Evolutionary conservation across 129 eudicot species (phyloP).

Genomic region (Flaveria brownii): DNA sequence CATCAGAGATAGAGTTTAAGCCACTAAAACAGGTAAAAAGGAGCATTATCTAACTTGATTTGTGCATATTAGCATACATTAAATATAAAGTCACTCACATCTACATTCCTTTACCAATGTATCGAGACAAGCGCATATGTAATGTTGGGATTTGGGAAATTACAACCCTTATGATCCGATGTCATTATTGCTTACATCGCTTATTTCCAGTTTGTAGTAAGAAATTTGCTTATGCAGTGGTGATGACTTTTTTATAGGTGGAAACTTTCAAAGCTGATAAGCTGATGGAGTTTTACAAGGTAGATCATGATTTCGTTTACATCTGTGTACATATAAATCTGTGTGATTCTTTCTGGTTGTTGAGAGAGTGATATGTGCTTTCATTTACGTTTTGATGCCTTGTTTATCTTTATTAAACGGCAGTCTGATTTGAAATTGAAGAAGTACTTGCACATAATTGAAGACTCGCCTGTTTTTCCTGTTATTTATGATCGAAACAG

Average conservation of each 20-base stretch:
- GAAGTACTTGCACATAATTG: conserved; percentile 89
- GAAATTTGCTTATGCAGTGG: conserved; percentile 25
- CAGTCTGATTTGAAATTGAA: conserved; percentile 95
- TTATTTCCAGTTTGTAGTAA: neutral
- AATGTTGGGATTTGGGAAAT: neutral
- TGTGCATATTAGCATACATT: conserved; percentile 9
- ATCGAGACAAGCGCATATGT: conserved; percentile 10
- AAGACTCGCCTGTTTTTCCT: conserved; percentile 87
- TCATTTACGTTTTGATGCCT: conserved; percentile 6
- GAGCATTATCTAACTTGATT: conserved; percentile 2
- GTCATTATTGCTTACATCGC: conserved; percentile 6
- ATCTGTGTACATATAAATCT: neutral
- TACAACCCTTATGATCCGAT: neutral
- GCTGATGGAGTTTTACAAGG: conserved; percentile 84
- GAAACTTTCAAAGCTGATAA: conserved; percentile 72
- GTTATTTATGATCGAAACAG: conserved; percentile 79
- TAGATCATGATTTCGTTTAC: conserved; percentile 24
- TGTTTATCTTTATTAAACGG: conserved; percentile 31
- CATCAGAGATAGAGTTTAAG: conserved; percentile 71
- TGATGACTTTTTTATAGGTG: conserved; percentile 45
- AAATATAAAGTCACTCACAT: neutral
- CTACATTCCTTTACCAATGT: neutral
- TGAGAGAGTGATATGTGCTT: conserved; percentile 9
- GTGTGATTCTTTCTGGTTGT: conserved; percentile 10
- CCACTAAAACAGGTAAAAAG: conserved; percentile 90